Conservation (phyloP, 352 stramenopile genomes). For the Phytophthora citricola region DNA sequence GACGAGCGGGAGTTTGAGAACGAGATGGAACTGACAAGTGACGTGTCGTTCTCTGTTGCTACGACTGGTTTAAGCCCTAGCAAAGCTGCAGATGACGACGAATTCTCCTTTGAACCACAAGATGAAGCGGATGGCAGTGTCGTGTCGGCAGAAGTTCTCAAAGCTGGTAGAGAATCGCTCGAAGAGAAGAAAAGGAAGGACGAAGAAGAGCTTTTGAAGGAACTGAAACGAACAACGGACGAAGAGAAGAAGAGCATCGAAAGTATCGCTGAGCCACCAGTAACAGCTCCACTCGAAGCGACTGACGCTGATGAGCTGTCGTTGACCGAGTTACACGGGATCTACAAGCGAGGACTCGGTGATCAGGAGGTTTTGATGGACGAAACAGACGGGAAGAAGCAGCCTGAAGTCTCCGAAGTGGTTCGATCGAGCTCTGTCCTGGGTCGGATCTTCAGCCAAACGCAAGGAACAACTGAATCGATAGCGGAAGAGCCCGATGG, state of each 20-base stretch:
- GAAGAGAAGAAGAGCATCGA: constrained; percentile 44
- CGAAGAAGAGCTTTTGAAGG: constrained; percentile 45
- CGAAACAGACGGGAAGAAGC: constrained; percentile 36
- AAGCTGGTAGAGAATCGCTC: constrained; percentile 29
- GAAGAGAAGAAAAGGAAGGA: constrained; percentile 37
- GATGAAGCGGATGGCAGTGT: neutral
- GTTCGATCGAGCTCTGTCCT: constrained; percentile 41
- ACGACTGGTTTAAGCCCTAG: constrained; percentile 2
- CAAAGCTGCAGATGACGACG: constrained; percentile 36
- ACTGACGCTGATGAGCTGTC: constrained; percentile 42
- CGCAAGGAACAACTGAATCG: constrained; percentile 34
- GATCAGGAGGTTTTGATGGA: constrained; percentile 72
- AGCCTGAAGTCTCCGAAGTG: neutral
- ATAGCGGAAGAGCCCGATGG: constrained; percentile 58
- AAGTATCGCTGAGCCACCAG: constrained; percentile 1
- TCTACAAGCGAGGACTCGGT: constrained; percentile 83
- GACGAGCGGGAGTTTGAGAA: constrained; percentile 59
- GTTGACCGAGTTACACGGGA: constrained; percentile 73
- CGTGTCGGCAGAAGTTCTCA: constrained; percentile 30
- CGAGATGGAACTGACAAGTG: constrained; percentile 40
- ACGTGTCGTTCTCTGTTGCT: constrained; percentile 47
- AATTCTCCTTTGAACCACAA: constrained; percentile 44
- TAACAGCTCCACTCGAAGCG: neutral
- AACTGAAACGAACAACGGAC: constrained; percentile 52
- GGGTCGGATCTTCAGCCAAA: constrained; percentile 54